Evolutionary conservation across 371 early-diverging fungal species (phyloP).

Genomic region (Rhizopus delemar): DNA sequence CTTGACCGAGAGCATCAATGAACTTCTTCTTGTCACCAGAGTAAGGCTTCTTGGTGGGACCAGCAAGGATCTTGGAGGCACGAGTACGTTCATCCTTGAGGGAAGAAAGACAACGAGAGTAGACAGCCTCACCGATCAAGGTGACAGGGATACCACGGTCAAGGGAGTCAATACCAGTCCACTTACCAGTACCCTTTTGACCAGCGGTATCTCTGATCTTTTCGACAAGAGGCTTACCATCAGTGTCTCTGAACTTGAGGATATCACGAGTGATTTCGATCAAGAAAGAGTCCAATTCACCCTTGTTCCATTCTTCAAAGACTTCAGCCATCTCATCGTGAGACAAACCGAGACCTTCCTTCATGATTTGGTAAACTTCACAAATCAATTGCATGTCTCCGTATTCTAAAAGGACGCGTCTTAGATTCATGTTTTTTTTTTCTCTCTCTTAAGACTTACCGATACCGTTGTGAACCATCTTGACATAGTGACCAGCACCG

Average conservation of each 20-base stretch:
- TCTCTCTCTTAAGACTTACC: slow-evolving; percentile 26
- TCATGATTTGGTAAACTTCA: slow-evolving; percentile 95
- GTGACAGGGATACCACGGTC: slow-evolving; percentile 95
- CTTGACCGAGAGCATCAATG: slow-evolving; percentile 87
- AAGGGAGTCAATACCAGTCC: slow-evolving; percentile 95
- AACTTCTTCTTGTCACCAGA: slow-evolving; percentile 85
- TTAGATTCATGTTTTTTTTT: neutral
- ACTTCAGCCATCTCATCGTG: slow-evolving; percentile 88
- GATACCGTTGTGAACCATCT: slow-evolving; percentile 99
- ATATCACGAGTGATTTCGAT: slow-evolving; percentile 96
- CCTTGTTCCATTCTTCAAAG: slow-evolving; percentile 94
- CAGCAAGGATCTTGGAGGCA: slow-evolving; percentile 84
- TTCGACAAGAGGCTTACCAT: slow-evolving; percentile 87
- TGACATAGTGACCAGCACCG: slow-evolving; percentile 99
- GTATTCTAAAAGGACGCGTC: slow-evolving; percentile 70
- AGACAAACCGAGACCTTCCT: slow-evolving; percentile 76
- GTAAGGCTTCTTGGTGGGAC: slow-evolving; percentile 67
- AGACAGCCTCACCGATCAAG: slow-evolving; percentile 97
- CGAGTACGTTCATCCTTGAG: slow-evolving; percentile 92
- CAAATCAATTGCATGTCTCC: slow-evolving; percentile 99
- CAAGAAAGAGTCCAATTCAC: slow-evolving; percentile 95
- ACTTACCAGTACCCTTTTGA: slow-evolving; percentile 99
- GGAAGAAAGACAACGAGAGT: slow-evolving; percentile 94
- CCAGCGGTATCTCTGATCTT: slow-evolving; percentile 97
- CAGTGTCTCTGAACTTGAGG: slow-evolving; percentile 86